These are phyloP conservation scores for Trametes hirsuta DNA, from an alignment of 1,284 basidiomycete genomes.

Conservation along the genomic window DNA sequence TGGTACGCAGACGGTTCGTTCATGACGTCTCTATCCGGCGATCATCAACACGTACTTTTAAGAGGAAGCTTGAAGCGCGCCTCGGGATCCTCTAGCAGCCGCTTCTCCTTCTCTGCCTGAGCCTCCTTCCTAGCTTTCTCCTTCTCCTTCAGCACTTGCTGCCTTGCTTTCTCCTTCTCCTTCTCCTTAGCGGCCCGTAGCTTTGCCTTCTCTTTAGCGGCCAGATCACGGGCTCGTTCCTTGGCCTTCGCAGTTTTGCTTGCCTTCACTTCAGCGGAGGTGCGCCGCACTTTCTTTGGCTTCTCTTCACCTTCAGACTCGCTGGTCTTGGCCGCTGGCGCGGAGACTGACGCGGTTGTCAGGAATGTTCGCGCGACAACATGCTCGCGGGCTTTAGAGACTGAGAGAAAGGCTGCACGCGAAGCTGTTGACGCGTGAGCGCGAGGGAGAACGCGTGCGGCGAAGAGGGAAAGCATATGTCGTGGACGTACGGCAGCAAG, in stretches of 20 bases:
- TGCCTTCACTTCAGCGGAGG: not conserved
- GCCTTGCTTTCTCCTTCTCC: not conserved
- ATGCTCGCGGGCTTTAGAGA: constrained; percentile 7
- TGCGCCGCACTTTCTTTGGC: not conserved
- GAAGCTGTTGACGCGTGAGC: not conserved
- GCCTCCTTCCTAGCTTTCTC: not conserved
- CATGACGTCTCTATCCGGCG: not conserved
- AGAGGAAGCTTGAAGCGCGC: constrained; percentile 11
- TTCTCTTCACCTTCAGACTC: not conserved
- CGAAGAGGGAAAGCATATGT: constrained; percentile 15
- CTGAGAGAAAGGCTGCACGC: not conserved
- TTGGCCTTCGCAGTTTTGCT: not conserved
- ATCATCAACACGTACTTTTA: not conserved
- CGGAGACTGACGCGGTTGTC: constrained; percentile 13
- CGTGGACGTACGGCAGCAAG: not conserved
- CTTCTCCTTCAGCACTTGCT: constrained; percentile 2
- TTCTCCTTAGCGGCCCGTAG: too few species aligned
- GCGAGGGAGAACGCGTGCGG: constrained; percentile 17
- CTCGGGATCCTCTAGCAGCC: not conserved
- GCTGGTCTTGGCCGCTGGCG: constrained; percentile 3
- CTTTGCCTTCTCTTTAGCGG: not conserved
- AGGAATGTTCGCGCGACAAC: constrained; percentile 15
- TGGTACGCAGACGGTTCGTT: not conserved
- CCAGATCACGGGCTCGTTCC: not conserved
- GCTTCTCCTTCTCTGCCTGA: constrained; percentile 3